These are phyloP conservation scores for Didymella keratinophila DNA, from an alignment of 2,329 filamentous ascomycete genomes.

Conservation along the genomic window DNA sequence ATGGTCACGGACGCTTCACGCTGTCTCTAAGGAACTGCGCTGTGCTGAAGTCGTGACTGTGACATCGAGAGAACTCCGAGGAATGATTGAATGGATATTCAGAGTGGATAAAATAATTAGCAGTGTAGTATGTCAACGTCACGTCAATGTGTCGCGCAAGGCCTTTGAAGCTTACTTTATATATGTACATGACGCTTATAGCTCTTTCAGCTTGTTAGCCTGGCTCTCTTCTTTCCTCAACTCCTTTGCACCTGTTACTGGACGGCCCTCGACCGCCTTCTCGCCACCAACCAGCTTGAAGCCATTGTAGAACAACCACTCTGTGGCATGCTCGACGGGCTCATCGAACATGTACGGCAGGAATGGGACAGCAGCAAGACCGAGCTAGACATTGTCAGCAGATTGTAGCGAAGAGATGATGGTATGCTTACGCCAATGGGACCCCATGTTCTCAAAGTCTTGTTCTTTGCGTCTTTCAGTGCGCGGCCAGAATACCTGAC, in stretches of 20 bases:
- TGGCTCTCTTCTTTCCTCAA: constrained; percentile 46
- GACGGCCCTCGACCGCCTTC: constrained; percentile 59
- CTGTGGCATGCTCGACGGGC: constrained; percentile 89
- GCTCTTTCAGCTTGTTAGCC: constrained; percentile 49
- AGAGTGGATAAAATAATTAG: background rate
- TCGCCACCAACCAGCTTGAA: constrained; percentile 77
- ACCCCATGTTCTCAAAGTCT: constrained; percentile 78
- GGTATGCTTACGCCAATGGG: constrained; percentile 80
- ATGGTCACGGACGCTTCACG: no score
- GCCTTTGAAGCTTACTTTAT: background rate
- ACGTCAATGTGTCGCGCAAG: background rate
- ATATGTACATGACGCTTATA: constrained; percentile 39
- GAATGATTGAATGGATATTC: background rate
- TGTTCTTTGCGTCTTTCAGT: constrained; percentile 83
- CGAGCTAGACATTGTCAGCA: constrained; percentile 56
- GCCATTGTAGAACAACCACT: constrained; percentile 86
- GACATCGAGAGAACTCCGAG: background rate
- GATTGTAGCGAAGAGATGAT: background rate
- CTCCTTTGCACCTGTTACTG: constrained; percentile 50
- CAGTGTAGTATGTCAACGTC: background rate
- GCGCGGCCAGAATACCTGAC: constrained; percentile 87
- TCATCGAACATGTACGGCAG: constrained; percentile 87
- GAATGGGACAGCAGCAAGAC: constrained; percentile 75
- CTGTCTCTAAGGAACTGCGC: background rate
- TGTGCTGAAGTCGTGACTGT: background rate